A percentile compares a stretch with the other conserved stretches of the same genome.
Evolutionary conservation across 441 rosid species (phyloP).

Genomic region (Hura crepitans): DNA sequence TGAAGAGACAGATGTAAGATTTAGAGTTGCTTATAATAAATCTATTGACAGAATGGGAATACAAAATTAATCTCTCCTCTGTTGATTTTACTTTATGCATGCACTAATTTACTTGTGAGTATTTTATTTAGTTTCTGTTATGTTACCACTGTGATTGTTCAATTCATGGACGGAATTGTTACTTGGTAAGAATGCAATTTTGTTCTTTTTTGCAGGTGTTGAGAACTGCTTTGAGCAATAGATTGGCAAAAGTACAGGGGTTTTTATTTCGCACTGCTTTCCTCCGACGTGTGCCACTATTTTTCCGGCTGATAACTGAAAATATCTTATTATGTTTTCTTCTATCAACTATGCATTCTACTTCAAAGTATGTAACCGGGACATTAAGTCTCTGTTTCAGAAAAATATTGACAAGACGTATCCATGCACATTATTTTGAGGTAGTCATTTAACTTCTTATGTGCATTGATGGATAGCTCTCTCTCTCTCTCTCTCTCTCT

Average conservation of each 20-base stretch:
- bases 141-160: background rate
- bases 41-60: background rate
- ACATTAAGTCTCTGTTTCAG: conserved; percentile 85
- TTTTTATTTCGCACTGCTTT: conserved; percentile 96
- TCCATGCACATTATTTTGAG: conserved; percentile 92
- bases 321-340: conserved; percentile 89
- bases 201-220: conserved; percentile 52
- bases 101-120: no score
- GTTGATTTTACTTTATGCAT: background rate
- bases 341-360: conserved; percentile 72
- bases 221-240: conserved; percentile 88
- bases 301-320: conserved; percentile 82
- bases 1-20: no score
- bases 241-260: conserved; percentile 98
- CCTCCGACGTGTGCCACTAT: conserved; percentile 82
- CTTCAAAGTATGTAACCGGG: conserved; percentile 90
- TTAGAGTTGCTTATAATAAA: background rate
- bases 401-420: conserved; percentile 81
- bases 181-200: background rate
- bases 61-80: background rate
- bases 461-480: background rate
- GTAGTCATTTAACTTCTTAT: conserved; percentile 33
- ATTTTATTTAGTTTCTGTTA: background rate
- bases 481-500: no score
- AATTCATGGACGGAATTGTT: background rate